These are phyloP conservation scores for Magnusiomyces ingens DNA, from an alignment of 1,139 yeast genomes.

Conservation along the genomic window DNA sequence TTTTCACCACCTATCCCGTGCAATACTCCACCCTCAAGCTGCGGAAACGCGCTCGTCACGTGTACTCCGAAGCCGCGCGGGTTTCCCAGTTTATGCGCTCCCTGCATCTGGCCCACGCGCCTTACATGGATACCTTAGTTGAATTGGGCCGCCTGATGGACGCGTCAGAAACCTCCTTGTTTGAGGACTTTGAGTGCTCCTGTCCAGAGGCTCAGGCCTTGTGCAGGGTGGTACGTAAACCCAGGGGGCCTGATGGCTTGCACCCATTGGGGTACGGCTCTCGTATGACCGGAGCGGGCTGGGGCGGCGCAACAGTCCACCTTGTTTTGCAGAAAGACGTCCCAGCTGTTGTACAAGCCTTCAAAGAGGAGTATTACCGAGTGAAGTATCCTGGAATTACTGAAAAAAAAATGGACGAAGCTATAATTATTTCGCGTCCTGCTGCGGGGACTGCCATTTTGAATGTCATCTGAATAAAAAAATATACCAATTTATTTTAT, in stretches of 20 bases:
- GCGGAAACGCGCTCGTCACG: slow-evolving; percentile 57
- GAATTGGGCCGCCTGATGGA: slow-evolving; percentile 52
- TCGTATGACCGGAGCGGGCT: slow-evolving; percentile 75
- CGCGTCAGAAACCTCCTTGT: slow-evolving; percentile 51
- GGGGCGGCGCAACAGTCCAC: slow-evolving; percentile 71
- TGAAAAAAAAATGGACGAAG: slow-evolving; percentile 40
- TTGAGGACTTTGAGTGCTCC: slow-evolving; percentile 48
- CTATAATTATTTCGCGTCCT: slow-evolving; percentile 53
- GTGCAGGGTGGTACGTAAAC: slow-evolving; percentile 44
- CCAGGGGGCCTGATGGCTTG: background rate
- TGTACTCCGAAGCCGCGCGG: slow-evolving; percentile 55
- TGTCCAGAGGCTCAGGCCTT: slow-evolving; percentile 47
- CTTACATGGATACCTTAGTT: background rate
- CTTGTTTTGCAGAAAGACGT: slow-evolving; percentile 47
- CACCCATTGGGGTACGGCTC: slow-evolving; percentile 57
- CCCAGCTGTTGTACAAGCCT: slow-evolving; percentile 41
- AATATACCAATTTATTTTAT: too few relatives aligned
- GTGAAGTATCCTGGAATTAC: slow-evolving; percentile 44
- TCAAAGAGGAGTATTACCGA: slow-evolving; percentile 46
- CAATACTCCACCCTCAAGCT: slow-evolving; percentile 49
- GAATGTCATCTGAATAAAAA: background rate
- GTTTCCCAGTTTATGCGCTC: slow-evolving; percentile 47
- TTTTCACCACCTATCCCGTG: slow-evolving; percentile 44
- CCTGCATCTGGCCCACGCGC: slow-evolving; percentile 25
- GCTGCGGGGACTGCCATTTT: slow-evolving; percentile 51